Evolutionary conservation across 2,329 filamentous ascomycete genomes (phyloP), one percentile per base, ranked within the genome.

Genomic region (Colletotrichum orbiculare): DNA sequence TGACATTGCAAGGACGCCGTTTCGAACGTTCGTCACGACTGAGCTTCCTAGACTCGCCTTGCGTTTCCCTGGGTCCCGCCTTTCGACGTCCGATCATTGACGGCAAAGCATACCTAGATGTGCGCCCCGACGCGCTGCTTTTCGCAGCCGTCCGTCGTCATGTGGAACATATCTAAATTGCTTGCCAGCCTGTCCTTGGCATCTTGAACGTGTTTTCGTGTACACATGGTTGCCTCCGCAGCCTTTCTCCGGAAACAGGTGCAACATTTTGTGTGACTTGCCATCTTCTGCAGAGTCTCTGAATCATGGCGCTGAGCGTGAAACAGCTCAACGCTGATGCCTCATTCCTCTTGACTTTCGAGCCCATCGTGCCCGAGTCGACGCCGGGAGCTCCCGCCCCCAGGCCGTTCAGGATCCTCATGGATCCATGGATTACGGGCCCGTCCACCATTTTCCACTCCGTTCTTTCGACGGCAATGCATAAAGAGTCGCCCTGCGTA

Each of bases 341-440:
- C 41, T 88, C 87, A 3, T 91, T 91, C 73, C 81, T 91, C 41
- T 80, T 91, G 48, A 85, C 85, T 35, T 89, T 91, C 71, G 80
- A 84, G 60, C 86, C 87, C 38, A 77, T 84, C 35, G 76, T 79
- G n/a, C 77, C 81, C 52, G 74, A 81, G 60, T 69, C 75, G 47
- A 69, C 75, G 17, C 75, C 76, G 54, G 64, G 70, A 60, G 55
- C 25, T 25, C 25, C 73, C 55, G 77, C 78, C 37, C 80, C 81
- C 11, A 80, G 80, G 54, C 82, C 85, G 4, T 93, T 90, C 74
- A 88, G 85, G 13, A 84, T 94, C 57, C 82, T 94, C 45, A 76
- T 93, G 54, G 91, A 94, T 73, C 91, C 91, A 4, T 93, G 90
- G 88, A 81, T 92, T 38, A 80, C 81, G 10, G 88, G 88, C 0